Evolutionary conservation across 1,139 yeast genomes (phyloP), one percentile per base, ranked within the genome.

Genomic region (Hansenula sp.): DNA sequence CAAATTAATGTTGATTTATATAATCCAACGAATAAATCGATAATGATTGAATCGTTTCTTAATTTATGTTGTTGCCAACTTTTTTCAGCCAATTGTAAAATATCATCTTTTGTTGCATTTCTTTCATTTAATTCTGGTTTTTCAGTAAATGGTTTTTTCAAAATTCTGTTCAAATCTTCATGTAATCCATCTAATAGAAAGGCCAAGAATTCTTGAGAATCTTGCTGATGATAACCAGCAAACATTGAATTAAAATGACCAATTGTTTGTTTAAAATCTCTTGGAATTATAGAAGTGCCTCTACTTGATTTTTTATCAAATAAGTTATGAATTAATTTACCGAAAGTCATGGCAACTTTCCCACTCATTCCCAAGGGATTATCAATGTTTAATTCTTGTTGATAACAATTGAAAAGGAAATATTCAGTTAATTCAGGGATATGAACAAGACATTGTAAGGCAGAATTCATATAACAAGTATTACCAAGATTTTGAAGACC

Each of bases 391-490:
- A 93, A 66, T 57, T 93, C 98, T 7, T 67, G 65, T 51, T 74
- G 71, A 59, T 72, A 86, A n/a, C 77, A 70, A 43, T 78, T 76
- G 57, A 77, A 79, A 39, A 76, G 63, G 58, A 93, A 93, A 61
- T 89, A 93, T 40, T 80, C 74, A 16, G 84, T 79, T 35, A 93
- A 66, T 61, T 90, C 97, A 0, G 96, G 96, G 12, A 91, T 76
- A 59, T 93, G 99, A 1, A 81, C 75, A 41, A 93, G 67, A 59
- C 98, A 93, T 61, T 93, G 99, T 44, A 93, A 68, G 0, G 98
- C 97, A 15, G 96, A 88, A 64, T 93, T 93, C 98, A 93, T 93
- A 62, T 90, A 93, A 62, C 99, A 93, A 0, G 96, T 86, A 60
- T 93, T 93, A 7, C 99, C 99, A 51, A 93, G 68, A 59, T 93